A percentile compares a stretch with the other conserved stretches of the same genome.
phyloP scores from a whole-genome alignment of 805 yeast species.

The Scheffersomyces ergatensis region DNA sequence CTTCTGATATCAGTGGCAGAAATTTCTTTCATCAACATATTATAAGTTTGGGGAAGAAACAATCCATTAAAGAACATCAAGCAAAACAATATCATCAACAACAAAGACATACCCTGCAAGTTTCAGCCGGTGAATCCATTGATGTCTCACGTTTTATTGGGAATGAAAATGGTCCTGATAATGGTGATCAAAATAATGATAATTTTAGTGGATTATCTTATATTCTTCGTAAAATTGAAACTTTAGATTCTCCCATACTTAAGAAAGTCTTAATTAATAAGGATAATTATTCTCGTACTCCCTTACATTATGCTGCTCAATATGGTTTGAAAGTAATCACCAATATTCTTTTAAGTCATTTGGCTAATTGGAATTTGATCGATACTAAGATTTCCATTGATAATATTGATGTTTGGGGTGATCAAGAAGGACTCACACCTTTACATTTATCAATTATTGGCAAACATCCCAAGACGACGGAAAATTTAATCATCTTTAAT shows the following conservation, averaged over 20 bases:
- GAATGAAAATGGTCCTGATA: constrained; percentile 17
- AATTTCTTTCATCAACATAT: constrained; percentile 85
- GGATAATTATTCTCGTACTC: constrained; percentile 79
- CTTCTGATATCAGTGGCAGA: constrained; percentile 74
- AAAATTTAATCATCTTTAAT: constrained; percentile 51
- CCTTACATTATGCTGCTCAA: constrained; percentile 86
- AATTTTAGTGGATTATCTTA: constrained; percentile 49
- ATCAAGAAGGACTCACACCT: constrained; percentile 77
- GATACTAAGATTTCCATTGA: constrained; percentile 50
- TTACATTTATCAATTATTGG: constrained; percentile 81
- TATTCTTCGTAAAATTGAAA: constrained; percentile 50
- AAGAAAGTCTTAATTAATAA: constrained; percentile 48
- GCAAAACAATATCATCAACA: constrained; percentile 2
- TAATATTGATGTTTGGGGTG: constrained; percentile 62
- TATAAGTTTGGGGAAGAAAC: constrained; percentile 71
- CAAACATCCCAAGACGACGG: constrained; percentile 74
- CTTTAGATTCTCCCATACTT: constrained; percentile 1
- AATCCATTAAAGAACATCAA: constrained; percentile 27
- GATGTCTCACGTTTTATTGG: constrained; percentile 44
- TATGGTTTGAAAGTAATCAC: constrained; percentile 69
- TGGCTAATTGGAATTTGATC: constrained; percentile 61
- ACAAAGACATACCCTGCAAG: constrained; percentile 12
- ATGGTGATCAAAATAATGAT: constrained; percentile 38
- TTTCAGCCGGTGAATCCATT: constrained; percentile 42
- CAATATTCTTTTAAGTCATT: constrained; percentile 50